These are phyloP conservation scores for Blastocystis sp. DNA, from an alignment of 352 stramenopile genomes.

Conservation along the genomic window DNA sequence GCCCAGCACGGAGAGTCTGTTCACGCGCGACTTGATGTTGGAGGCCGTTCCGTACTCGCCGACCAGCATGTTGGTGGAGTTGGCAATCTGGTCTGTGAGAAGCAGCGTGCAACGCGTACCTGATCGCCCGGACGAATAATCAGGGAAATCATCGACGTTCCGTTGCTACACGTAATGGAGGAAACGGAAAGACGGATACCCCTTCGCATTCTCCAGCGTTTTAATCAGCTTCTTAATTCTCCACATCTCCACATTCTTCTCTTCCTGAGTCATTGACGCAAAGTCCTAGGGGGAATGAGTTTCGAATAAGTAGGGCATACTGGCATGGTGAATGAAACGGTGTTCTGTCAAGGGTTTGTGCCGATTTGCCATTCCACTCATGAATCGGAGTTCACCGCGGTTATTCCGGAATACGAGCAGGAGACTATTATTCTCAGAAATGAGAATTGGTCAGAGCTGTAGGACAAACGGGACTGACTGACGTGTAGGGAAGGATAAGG, in stretches of 20 bases:
- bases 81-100: constrained; percentile 79
- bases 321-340: background rate
- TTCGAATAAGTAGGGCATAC: background rate
- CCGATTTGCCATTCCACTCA: background rate
- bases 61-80: constrained; percentile 94
- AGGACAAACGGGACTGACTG: too few relatives aligned
- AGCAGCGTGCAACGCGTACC: constrained; percentile 69
- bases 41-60: constrained; percentile 98
- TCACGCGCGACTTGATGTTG: constrained; percentile 99
- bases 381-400: background rate
- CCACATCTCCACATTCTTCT: constrained; percentile 97
- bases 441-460: too few relatives aligned
- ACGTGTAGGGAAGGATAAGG: too few relatives aligned
- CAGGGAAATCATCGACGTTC: constrained; percentile 98
- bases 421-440: too few relatives aligned
- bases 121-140: constrained; percentile 97
- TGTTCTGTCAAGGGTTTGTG: background rate
- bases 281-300: constrained; percentile 20
- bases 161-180: constrained; percentile 78
- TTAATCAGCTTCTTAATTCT: constrained; percentile 99
- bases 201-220: constrained; percentile 77
- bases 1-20: constrained; percentile 92
- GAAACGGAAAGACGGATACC: constrained; percentile 75
- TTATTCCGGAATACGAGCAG: background rate
- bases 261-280: constrained; percentile 72